Conservation (phyloP, 768 basidiomycete genomes). For the Stropharia rugosoannulata region DNA sequence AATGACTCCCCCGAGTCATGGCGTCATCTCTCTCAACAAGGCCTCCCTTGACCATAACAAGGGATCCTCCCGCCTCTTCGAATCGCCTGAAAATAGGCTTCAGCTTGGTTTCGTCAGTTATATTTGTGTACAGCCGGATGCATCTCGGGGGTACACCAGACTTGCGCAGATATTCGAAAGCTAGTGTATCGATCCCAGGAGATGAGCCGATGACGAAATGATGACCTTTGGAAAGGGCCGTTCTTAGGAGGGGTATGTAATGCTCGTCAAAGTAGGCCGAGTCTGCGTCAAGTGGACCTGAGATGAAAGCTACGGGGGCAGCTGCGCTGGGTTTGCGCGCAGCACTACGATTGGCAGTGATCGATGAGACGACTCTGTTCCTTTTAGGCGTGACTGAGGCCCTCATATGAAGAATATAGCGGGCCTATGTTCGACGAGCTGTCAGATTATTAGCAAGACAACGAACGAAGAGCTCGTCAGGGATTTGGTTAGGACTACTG, state of each 20-base stretch:
- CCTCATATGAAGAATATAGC: too few species aligned
- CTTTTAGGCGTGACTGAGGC: too few species aligned
- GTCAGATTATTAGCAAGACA: background rate
- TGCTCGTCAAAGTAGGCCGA: constrained; percentile 15
- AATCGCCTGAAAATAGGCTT: constrained; percentile 10
- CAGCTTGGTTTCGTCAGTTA: constrained; percentile 10
- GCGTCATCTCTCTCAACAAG: constrained; percentile 26
- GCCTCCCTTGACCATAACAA: constrained; percentile 20
- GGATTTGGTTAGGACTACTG: background rate
- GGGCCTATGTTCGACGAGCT: background rate
- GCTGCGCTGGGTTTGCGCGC: background rate
- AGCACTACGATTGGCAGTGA: too few species aligned
- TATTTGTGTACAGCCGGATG: constrained; percentile 20
- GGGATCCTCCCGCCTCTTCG: constrained; percentile 13
- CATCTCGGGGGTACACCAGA: constrained; percentile 12
- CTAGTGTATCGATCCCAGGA: constrained; percentile 19
- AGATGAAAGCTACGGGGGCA: constrained; percentile 10
- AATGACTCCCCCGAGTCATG: constrained; percentile 26
- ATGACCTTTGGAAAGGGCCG: constrained; percentile 19
- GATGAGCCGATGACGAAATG: constrained; percentile 22
- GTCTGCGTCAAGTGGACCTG: constrained; percentile 12
- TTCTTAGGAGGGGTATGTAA: constrained; percentile 14
- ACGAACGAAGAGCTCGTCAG: background rate
- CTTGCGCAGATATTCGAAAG: constrained; percentile 15
- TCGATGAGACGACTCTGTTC: too few species aligned